Evolutionary conservation across 495 filamentous ascomycete species (phyloP).

Genomic region (Aspergillus diversus): DNA sequence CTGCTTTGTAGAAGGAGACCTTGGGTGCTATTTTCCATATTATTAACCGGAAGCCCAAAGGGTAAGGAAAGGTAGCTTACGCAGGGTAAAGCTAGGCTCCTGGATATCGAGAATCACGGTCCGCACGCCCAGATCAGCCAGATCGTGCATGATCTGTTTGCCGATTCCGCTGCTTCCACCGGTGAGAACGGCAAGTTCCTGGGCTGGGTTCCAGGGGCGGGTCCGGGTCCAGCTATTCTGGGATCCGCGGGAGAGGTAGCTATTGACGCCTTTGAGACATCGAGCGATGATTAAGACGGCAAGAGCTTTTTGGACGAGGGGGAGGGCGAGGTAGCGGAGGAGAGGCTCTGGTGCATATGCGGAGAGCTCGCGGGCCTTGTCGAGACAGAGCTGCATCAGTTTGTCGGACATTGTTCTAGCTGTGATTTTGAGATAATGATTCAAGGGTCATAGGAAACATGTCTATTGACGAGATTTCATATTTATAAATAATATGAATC

Average conservation of each 20-base stretch:
- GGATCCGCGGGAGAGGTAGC: not conserved
- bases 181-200: conserved; percentile 59
- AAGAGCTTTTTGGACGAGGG: not conserved
- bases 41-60: too few species aligned
- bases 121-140: conserved; percentile 50
- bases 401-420: not conserved
- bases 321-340: not conserved
- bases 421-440: not conserved
- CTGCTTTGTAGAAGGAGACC: conserved; percentile 50
- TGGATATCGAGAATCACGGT: conserved; percentile 56
- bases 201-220: conserved; percentile 39
- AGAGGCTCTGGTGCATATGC: not conserved
- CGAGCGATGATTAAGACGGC: not conserved
- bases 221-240: not conserved
- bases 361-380: not conserved
- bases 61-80: conserved; percentile 11
- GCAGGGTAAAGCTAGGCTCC: conserved; percentile 36
- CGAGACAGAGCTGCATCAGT: not conserved
- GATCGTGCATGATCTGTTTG: conserved; percentile 47
- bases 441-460: too few species aligned
- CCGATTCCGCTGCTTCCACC: conserved; percentile 62
- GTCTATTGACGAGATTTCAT: too few species aligned
- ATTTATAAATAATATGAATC: too few species aligned
- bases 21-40: conserved; percentile 28
- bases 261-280: not conserved